These are phyloP conservation scores for Dendrobium chrysotoxum DNA, from an alignment of 106 monocot genomes.

Conservation along the genomic window DNA sequence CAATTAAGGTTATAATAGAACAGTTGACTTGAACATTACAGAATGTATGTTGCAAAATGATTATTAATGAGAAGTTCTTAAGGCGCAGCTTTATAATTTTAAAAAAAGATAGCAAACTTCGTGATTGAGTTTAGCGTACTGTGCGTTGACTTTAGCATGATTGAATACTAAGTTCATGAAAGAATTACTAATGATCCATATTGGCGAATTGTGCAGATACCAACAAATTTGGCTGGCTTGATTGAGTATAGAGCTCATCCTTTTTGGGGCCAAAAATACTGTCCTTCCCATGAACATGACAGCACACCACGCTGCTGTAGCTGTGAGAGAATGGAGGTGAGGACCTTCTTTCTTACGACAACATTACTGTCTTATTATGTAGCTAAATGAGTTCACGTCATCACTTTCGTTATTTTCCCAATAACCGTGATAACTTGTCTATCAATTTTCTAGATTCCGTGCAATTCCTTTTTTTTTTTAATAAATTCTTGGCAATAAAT, in stretches of 20 bases:
- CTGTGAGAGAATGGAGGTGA: slow-evolving; percentile 92
- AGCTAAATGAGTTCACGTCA: not conserved
- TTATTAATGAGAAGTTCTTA: not conserved
- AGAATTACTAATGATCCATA: slow-evolving; percentile 2
- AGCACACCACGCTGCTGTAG: slow-evolving; percentile 90
- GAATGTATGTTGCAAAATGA: not conserved
- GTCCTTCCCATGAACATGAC: slow-evolving; percentile 91
- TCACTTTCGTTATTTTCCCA: not conserved
- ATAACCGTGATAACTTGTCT: not conserved
- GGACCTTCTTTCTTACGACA: not conserved
- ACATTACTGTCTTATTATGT: not conserved
- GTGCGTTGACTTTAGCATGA: not conserved
- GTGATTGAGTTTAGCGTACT: not conserved
- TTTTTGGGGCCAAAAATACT: slow-evolving; percentile 94
- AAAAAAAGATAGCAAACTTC: not conserved
- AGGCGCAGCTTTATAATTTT: not conserved
- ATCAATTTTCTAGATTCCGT: not conserved
- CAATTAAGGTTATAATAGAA: not conserved
- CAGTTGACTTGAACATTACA: not conserved
- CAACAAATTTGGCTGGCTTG: slow-evolving; percentile 77
- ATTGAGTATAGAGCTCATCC: slow-evolving; percentile 96
- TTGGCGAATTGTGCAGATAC: slow-evolving; percentile 50
- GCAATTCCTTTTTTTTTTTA: not conserved
- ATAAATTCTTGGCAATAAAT: not conserved
- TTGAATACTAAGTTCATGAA: not conserved